These are phyloP conservation scores for Triticum dicoccoides DNA, from an alignment of 176 grass and related monocot genomes.

Conservation along the genomic window DNA sequence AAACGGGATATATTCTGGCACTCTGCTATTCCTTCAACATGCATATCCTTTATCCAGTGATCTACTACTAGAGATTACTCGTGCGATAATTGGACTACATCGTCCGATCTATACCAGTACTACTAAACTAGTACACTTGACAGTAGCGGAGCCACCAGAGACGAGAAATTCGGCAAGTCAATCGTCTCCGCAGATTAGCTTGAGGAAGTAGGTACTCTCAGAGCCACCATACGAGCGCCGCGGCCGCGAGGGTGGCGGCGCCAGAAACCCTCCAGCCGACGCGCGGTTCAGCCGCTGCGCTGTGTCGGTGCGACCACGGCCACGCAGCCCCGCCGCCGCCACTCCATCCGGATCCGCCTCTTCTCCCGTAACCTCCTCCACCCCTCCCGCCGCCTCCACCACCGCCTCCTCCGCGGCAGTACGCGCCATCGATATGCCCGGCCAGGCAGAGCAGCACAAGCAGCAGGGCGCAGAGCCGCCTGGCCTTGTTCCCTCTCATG, in stretches of 20 bases:
- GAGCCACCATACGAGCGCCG: background rate
- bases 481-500: conserved; percentile 8
- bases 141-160: background rate
- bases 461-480: background rate
- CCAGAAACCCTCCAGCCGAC: background rate
- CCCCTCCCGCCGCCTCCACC: background rate
- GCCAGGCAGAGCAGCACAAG: background rate
- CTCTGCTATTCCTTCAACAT: too few relatives aligned
- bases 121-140: background rate
- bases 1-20: too few relatives aligned
- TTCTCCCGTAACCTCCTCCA: background rate
- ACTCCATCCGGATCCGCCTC: background rate
- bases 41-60: too few relatives aligned
- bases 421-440: background rate
- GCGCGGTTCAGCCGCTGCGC: background rate
- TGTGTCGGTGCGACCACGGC: background rate
- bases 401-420: background rate
- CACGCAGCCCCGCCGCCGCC: background rate
- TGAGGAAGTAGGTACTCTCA: background rate
- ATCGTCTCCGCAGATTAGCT: background rate
- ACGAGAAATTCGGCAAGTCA: background rate
- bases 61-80: too few relatives aligned
- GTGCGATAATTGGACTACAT: background rate
- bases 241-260: background rate
- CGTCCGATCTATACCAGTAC: background rate